phyloP scores from a whole-genome alignment of 179 eudicot species.

The Gypsophila paniculata region DNA sequence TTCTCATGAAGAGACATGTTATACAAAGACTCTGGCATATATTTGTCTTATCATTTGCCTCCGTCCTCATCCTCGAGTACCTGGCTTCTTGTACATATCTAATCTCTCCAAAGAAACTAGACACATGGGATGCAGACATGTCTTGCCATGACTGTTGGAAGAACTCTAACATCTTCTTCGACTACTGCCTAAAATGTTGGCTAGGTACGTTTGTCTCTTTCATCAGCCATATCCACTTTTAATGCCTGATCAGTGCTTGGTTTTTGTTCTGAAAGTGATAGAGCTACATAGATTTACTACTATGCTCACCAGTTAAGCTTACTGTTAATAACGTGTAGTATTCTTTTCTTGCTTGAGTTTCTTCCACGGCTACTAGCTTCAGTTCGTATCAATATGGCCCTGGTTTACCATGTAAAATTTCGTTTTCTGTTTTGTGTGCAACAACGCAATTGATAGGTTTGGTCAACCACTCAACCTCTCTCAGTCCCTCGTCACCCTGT shows the following conservation, averaged over 20 bases:
- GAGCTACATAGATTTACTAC: background rate
- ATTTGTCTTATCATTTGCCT: conserved; percentile 68
- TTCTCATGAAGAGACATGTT: conserved; percentile 59
- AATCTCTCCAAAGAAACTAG: conserved; percentile 34
- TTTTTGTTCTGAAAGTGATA: background rate
- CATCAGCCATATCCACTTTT: conserved; percentile 1
- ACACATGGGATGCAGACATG: conserved; percentile 23
- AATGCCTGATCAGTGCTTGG: background rate
- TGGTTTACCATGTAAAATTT: background rate
- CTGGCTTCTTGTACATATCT: conserved; percentile 64
- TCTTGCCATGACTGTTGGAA: conserved; percentile 89
- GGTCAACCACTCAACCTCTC: background rate
- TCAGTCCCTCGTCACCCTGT: background rate
- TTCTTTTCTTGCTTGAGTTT: conserved; percentile 5
- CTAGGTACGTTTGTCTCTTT: conserved; percentile 48
- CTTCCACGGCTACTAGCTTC: background rate
- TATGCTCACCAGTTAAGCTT: background rate
- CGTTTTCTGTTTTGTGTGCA: background rate
- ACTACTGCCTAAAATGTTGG: conserved; percentile 78
- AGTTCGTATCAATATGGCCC: background rate
- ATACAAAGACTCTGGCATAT: conserved; percentile 74
- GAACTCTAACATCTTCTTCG: conserved; percentile 48
- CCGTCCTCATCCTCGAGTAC: conserved; percentile 69
- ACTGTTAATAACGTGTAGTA: background rate
- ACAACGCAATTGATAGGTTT: background rate